Base-by-base conservation (phyloP, 129 eudicot genomes). In the Mikania micrantha region DNA sequence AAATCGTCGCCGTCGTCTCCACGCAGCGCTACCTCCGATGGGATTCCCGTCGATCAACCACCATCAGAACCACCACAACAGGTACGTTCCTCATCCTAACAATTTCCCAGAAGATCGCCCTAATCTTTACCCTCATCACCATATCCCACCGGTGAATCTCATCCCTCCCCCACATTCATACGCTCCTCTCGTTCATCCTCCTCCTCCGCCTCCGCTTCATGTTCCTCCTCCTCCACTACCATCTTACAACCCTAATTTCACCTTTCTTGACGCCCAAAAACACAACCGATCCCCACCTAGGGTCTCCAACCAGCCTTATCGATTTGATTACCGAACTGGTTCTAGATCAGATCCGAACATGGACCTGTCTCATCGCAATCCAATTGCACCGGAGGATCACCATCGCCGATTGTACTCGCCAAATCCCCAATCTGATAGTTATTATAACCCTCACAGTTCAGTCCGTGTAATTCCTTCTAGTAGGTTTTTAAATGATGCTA, bases 31-130 rank as follows among this genome's bases (percentile, higher is more conserved):
- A 63, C 28, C 28, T 31, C 64, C 71, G 56, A 83, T 83, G 87
- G 88, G 80, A n/a, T 81, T 66, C 68, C 80, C 86, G 40, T 68
- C 83, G 48, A 80, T 72, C 88, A 52, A 68, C 72, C 79, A 71
- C 70, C 79, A 71, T 58, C 79, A 73, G n/a, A 64, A 73, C 65
- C 79, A 49, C 65, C 39, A 44, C 45, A 60, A 19, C 84, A 82
- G 83, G 86, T 85, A 79, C 75, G 84, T 48, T 40, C 78, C 78
- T 35, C 45, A 58, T 34, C 47, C 64, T 10, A 69, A 65, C 20
- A 69, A 38, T 69, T 74, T 71, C 76, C 15, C 82, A 27, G 78
- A 72, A 27, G 75, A 80, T 40, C 71, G 48, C 52, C 64, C 39
- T 2, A 64, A 71, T 66, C 60, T 9, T 42, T 78, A 40, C 62